Base-by-base conservation (phyloP, 257 asterid species). In the Petunia axillaris region DNA sequence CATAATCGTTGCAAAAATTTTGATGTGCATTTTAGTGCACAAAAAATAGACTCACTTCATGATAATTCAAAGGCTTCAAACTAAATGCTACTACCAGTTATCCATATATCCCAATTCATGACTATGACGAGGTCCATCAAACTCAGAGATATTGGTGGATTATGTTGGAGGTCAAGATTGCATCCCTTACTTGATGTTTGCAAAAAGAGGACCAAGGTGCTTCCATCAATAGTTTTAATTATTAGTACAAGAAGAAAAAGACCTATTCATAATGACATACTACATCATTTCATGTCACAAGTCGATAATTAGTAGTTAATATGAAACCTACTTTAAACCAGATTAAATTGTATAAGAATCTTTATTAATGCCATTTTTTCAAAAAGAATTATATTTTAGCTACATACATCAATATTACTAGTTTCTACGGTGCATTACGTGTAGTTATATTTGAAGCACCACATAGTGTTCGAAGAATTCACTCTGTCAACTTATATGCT, bases 121-220 rank as follows among this genome's bases (percentile, higher is more conserved):
- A 71, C 39, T 35, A 2, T 37, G 60, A 48, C 44, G 50, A 48
- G 43, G 46, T 71, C 2, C 13, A 71, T 35, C 4, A 11, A 35
- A 50, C 35, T 5, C n/a, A 14, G 75, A 67, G 54, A 67, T 67
- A 67, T 15, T 48, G 73, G 48, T 39, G 50, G 73, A 64, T 39
- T 11, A 39, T 64, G 77, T 67, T 67, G 76, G 55, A 67, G 57
- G 4, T 67, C 39, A 67, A 43, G 76, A 43, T 67, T n/a, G 40
- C 40, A 43, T 43, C n/a, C 46, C 46, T 68, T n/a, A 43, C 35
- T 6, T 43, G 2, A 48, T 36, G 60, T 71, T 70, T 35, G 77
- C 35, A 50, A 71, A 50, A 71, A 5, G 41, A 46, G 8, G 16
- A 14, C 13, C 48, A 71, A 16, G 60, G 35, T 71, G 77, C 43